These are phyloP conservation scores for Cyclaneusma minus DNA, from an alignment of 2,329 filamentous ascomycete genomes.

Conservation along the genomic window DNA sequence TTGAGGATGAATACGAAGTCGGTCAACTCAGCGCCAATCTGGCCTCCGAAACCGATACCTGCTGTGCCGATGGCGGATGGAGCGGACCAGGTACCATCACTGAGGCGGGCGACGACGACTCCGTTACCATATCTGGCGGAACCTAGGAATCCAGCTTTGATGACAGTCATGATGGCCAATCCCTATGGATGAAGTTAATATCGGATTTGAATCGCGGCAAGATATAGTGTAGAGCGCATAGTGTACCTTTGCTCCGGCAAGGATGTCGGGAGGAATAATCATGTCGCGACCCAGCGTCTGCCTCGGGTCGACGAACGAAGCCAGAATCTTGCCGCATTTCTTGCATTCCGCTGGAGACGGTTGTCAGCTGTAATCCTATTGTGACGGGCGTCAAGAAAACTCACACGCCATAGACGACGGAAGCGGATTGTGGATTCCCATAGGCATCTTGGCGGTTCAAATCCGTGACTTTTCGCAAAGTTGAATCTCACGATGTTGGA, in stretches of 20 bases:
- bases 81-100: conserved; percentile 67
- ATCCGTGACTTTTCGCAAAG: neutral
- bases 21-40: conserved; percentile 77
- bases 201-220: conserved; percentile 1
- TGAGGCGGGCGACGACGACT: conserved; percentile 63
- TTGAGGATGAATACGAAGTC: conserved; percentile 99
- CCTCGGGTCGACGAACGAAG: conserved; percentile 84
- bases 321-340: conserved; percentile 90
- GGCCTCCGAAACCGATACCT: conserved; percentile 70
- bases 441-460: conserved; percentile 14
- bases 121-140: conserved; percentile 71
- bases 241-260: conserved; percentile 76
- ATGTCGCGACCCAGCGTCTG: conserved; percentile 94
- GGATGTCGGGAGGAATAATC: conserved; percentile 80
- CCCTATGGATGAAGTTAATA: conserved; percentile 29
- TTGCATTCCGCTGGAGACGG: conserved; percentile 69
- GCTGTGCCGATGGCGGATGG: conserved; percentile 69
- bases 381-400: conserved; percentile 19
- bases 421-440: conserved; percentile 53
- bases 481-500: neutral
- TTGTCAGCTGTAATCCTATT: conserved; percentile 8
- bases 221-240: conserved; percentile 4
- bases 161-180: conserved; percentile 71
- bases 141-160: conserved; percentile 77
- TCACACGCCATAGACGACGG: conserved; percentile 54